phyloP scores from a whole-genome alignment of 2,329 filamentous ascomycete genomes.

The Fusarium sp. region DNA sequence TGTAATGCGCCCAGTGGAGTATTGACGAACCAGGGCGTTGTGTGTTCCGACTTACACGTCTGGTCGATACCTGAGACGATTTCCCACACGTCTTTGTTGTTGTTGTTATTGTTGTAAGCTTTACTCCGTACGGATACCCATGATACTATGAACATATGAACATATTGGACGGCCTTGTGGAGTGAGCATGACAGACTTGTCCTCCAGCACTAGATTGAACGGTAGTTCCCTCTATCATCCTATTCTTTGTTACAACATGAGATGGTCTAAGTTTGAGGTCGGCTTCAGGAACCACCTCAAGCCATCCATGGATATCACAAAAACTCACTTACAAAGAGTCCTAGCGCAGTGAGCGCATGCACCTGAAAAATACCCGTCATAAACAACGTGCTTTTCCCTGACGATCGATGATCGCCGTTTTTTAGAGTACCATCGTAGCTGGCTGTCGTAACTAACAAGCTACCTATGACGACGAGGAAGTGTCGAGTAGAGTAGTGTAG shows the following conservation, averaged over 20 bases:
- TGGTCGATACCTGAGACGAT: conserved; percentile 32
- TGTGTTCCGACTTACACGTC: conserved; percentile 37
- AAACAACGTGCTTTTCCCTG: conserved; percentile 35
- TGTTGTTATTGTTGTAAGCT: conserved; percentile 3
- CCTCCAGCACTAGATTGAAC: not conserved
- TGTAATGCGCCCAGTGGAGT: conserved; percentile 49
- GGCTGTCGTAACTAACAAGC: conserved; percentile 27
- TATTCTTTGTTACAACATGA: conserved; percentile 23
- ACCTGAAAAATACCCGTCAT: conserved; percentile 26
- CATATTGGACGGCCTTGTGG: not conserved
- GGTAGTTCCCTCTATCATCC: conserved; percentile 1
- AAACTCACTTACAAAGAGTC: conserved; percentile 28
- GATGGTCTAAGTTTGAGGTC: not conserved
- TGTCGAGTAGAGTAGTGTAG: not conserved
- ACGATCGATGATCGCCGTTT: conserved; percentile 32
- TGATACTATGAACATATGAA: not conserved
- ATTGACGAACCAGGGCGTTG: conserved; percentile 29
- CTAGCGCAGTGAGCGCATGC: conserved; percentile 12
- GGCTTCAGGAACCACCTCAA: no score
- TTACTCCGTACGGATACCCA: not conserved
- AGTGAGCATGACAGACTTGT: not conserved
- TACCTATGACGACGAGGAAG: conserved; percentile 19
- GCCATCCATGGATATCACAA: conserved; percentile 8
- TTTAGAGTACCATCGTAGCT: conserved; percentile 8
- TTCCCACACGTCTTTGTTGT: conserved; percentile 15